Evolutionary conservation across 192 early-diverging fungal genomes (phyloP), one percentile per base, ranked within the genome.

Genomic region (Rhizophagus clarus): DNA sequence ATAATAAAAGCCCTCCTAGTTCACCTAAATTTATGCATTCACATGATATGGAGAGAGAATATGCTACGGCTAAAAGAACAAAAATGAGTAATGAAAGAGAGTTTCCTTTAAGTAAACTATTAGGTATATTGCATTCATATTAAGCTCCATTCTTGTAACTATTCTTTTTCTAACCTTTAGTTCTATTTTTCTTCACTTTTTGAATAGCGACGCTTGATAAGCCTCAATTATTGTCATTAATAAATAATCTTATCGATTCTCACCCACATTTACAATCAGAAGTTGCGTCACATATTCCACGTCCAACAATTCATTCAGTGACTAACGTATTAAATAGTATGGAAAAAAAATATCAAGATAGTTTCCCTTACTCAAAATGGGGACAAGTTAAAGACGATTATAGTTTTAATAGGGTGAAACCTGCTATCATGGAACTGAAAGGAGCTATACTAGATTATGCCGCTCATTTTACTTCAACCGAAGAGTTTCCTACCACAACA

Each of bases 341-440:
- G 24, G 91, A 96, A 79, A 91, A 92, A 79, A 87, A 88, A 40
- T 83, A 98, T 67, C 83, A 88, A 71, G 92, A 91, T 4, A 88
- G 92, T 4, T 97, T 96, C 83, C 97, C 97, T 0, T 99, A 97
- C 88, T 93, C 89, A 74, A 91, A 93, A 80, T 88, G 88, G 61
- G 97, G 96, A 20, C 89, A 90, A 26, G 80, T 83, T 1, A 85
- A 88, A 32, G 96, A 97, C 83, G 94, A 95, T 84, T 99, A 99
- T 84, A 90, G 95, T 8, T 97, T 91, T 85, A 92, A 94, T 82
- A 88, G 97, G 74, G 95, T 97, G 61, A 88, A 90, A 78, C 90
- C 93, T 61, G 85, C 87, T 10, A 83, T 98, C 28, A 83, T 88
- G 4, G 95, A 97, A 74, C 86, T 97, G 26, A 83, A 87, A 84